These are phyloP conservation scores for Populus ilicifolia DNA, from an alignment of 345 rosid species.

Conservation along the genomic window DNA sequence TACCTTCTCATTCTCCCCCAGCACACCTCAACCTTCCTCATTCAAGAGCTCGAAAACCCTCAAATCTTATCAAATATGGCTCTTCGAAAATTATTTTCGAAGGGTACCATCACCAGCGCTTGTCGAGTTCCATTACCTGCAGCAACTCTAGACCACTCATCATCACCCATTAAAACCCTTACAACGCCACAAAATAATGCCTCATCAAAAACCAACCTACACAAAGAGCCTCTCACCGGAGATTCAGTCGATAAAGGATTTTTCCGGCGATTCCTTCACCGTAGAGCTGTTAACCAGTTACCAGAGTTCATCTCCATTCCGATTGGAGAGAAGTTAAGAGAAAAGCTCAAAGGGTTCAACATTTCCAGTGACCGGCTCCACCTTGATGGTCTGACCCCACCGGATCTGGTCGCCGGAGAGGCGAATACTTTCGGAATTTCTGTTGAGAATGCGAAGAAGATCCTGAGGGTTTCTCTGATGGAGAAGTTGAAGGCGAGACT, in stretches of 20 bases:
- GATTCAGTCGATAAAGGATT: constrained; percentile 24
- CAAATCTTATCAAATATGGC: constrained; percentile 38
- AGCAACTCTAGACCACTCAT: constrained; percentile 17
- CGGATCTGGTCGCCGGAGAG: background rate
- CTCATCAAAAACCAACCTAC: constrained; percentile 19
- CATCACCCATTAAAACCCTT: background rate
- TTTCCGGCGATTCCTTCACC: constrained; percentile 46
- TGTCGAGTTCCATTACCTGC: constrained; percentile 23
- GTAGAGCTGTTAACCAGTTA: constrained; percentile 23
- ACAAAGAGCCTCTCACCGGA: constrained; percentile 45
- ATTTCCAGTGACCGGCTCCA: constrained; percentile 16
- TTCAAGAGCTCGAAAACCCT: background rate
- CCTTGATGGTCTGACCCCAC: constrained; percentile 19
- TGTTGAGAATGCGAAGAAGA: constrained; percentile 51
- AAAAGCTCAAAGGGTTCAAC: constrained; percentile 36
- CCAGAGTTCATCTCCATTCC: constrained; percentile 47
- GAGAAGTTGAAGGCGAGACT: constrained; percentile 62
- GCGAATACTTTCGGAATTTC: constrained; percentile 25
- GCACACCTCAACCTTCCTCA: background rate
- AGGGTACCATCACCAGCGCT: constrained; percentile 30
- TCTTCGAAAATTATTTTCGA: constrained; percentile 38
- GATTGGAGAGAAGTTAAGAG: constrained; percentile 47
- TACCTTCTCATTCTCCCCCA: background rate
- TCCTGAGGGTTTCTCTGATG: constrained; percentile 49
- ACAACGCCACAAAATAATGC: background rate